Conservation (phyloP, 2,329 filamentous ascomycete genomes). For the Arthrobotrys pseudoclavata region DNA sequence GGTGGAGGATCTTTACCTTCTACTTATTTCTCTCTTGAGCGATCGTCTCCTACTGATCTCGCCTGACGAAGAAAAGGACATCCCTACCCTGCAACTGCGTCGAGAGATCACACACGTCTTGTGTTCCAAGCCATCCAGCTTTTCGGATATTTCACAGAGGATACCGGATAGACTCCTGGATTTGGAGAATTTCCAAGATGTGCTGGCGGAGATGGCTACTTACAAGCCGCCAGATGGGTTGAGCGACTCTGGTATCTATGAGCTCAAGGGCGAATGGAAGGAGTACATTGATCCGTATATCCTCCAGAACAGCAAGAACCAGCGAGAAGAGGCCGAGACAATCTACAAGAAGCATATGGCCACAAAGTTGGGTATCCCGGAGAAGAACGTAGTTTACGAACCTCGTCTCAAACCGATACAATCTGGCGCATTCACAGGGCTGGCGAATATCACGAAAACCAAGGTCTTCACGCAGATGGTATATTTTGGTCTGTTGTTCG, state of each 20-base stretch:
- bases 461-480: slow-evolving; percentile 90
- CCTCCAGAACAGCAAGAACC: slow-evolving; percentile 95
- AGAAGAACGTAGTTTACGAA: slow-evolving; percentile 90
- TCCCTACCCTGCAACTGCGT: slow-evolving; percentile 77
- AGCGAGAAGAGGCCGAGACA: slow-evolving; percentile 92
- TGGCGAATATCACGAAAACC: slow-evolving; percentile 85
- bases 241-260: slow-evolving; percentile 92
- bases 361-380: slow-evolving; percentile 84
- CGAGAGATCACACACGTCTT: slow-evolving; percentile 93
- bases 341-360: slow-evolving; percentile 89
- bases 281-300: slow-evolving; percentile 95
- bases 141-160: slow-evolving; percentile 88
- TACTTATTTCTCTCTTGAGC: slow-evolving; percentile 89
- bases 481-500: slow-evolving; percentile 87
- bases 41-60: slow-evolving; percentile 86
- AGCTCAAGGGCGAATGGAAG: slow-evolving; percentile 86
- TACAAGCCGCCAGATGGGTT: slow-evolving; percentile 93
- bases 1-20: slow-evolving; percentile 93
- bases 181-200: slow-evolving; percentile 85
- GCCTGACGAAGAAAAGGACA: slow-evolving; percentile 72
- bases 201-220: slow-evolving; percentile 87
- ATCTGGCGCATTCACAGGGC: slow-evolving; percentile 80
- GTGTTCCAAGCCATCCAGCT: slow-evolving; percentile 95
- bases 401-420: slow-evolving; percentile 82
- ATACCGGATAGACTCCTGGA: slow-evolving; percentile 91